These are phyloP conservation scores for Termitomyces sp. DNA, from an alignment of 768 basidiomycete genomes.

Conservation along the genomic window DNA sequence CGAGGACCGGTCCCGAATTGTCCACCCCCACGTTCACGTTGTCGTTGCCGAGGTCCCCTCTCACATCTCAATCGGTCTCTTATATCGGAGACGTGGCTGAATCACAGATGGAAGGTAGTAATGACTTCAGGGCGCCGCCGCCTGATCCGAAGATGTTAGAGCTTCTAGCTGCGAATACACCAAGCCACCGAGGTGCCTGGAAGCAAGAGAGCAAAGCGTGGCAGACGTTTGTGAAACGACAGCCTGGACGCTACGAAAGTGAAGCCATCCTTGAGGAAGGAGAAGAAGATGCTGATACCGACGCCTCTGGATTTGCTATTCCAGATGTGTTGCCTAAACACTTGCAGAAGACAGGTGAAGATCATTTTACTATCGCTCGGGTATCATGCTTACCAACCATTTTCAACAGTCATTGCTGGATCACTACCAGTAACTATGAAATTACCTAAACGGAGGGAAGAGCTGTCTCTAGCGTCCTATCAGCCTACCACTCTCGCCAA, in stretches of 20 bases:
- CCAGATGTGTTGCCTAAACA: slow-evolving; percentile 7
- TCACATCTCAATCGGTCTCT: slow-evolving; percentile 3
- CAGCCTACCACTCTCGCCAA: slow-evolving; percentile 43
- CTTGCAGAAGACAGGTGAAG: slow-evolving; percentile 1
- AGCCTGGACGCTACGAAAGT: slow-evolving; percentile 17
- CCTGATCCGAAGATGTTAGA: slow-evolving; percentile 50
- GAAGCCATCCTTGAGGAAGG: slow-evolving; percentile 25
- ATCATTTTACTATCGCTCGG: background rate
- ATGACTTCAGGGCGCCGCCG: slow-evolving; percentile 1
- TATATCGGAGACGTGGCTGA: slow-evolving; percentile 2
- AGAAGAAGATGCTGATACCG: slow-evolving; percentile 14
- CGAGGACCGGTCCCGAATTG: slow-evolving; percentile 33
- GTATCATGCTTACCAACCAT: background rate
- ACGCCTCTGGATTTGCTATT: slow-evolving; percentile 10
- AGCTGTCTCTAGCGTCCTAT: slow-evolving; percentile 52
- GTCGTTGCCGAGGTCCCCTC: slow-evolving; percentile 21
- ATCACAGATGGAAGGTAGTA: slow-evolving; percentile 5
- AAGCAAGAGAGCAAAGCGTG: slow-evolving; percentile 58
- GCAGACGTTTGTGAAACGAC: slow-evolving; percentile 49
- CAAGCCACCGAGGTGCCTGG: slow-evolving; percentile 73
- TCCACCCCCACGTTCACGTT: slow-evolving; percentile 28
- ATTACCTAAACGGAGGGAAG: slow-evolving; percentile 26
- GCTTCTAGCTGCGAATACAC: slow-evolving; percentile 63
- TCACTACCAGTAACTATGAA: slow-evolving; percentile 66
- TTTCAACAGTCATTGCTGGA: slow-evolving; percentile 15